Evolutionary conservation across 78 protist species (phyloP).

Genomic region (Tieghemostelium lacteum): DNA sequence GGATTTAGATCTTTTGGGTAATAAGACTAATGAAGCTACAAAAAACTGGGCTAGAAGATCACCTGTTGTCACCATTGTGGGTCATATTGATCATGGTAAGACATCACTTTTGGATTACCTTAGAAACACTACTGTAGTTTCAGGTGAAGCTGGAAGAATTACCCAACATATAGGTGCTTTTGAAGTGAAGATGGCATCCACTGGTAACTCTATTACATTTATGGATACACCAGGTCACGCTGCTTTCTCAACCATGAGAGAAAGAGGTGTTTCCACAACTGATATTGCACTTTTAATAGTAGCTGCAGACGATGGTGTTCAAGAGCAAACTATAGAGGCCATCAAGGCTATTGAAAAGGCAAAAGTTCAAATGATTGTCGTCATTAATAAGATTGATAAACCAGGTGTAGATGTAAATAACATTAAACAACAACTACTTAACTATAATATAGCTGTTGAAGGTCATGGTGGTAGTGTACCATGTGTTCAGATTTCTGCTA

Average conservation of each 20-base stretch:
- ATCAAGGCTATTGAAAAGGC: slow-evolving; percentile 71
- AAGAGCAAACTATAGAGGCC: slow-evolving; percentile 92
- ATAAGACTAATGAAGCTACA: neutral
- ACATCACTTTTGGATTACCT: slow-evolving; percentile 93
- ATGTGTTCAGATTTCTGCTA: slow-evolving; percentile 82
- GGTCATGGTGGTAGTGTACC: slow-evolving; percentile 90
- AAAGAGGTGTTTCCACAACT: slow-evolving; percentile 90
- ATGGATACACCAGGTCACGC: slow-evolving; percentile 98
- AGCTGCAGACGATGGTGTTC: slow-evolving; percentile 93
- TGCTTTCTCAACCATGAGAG: slow-evolving; percentile 92
- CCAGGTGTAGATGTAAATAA: slow-evolving; percentile 25
- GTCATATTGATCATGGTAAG: slow-evolving; percentile 98
- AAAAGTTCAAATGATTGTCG: slow-evolving; percentile 88
- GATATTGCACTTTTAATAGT: slow-evolving; percentile 94
- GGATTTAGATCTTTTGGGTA: neutral
- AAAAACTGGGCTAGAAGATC: slow-evolving; percentile 56
- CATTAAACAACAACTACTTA: slow-evolving; percentile 61
- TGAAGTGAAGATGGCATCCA: slow-evolving; percentile 9
- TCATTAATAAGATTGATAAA: slow-evolving; percentile 93
- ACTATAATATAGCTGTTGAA: slow-evolving; percentile 85
- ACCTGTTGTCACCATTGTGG: slow-evolving; percentile 96
- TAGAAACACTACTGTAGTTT: slow-evolving; percentile 83
- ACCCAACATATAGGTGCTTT: slow-evolving; percentile 95
- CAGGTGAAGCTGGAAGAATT: slow-evolving; percentile 96
- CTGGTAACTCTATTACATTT: slow-evolving; percentile 82